These are phyloP conservation scores for Ustilago crameri DNA, from an alignment of 1,284 basidiomycete species.

Conservation along the genomic window DNA sequence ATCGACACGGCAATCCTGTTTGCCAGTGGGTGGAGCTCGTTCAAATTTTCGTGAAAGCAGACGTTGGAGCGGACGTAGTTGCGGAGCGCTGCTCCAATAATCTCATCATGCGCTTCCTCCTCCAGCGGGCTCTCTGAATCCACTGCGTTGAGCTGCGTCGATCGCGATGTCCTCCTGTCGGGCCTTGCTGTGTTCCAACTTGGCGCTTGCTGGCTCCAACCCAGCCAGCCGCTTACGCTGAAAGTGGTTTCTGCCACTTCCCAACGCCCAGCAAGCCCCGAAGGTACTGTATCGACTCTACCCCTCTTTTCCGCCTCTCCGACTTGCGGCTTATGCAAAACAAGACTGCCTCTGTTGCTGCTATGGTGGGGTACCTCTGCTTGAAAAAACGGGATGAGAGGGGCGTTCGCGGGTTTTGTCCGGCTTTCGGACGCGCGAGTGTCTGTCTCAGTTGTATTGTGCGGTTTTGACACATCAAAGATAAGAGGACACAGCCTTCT, in stretches of 20 bases:
- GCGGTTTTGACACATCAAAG: not conserved
- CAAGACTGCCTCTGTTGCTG: not conserved
- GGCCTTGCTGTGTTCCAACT: not conserved
- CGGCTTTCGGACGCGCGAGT: conserved; percentile 8
- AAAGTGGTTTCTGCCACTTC: not conserved
- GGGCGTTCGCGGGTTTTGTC: conserved; percentile 1
- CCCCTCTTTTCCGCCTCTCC: not conserved
- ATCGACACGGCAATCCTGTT: no score
- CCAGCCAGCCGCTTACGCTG: conserved; percentile 1
- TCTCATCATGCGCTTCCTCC: no score
- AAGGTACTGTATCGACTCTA: not conserved
- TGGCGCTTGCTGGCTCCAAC: not conserved
- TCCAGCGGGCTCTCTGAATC: no score
- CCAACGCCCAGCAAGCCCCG: not conserved
- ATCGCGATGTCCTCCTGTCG: not conserved
- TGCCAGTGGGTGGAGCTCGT: no score
- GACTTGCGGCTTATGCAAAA: conserved; percentile 1
- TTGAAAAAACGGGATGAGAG: no score
- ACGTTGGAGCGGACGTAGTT: no score
- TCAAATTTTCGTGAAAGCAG: no score
- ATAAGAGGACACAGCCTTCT: conserved; percentile 1
- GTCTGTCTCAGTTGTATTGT: not conserved
- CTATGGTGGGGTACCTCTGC: not conserved
- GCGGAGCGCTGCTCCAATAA: no score
- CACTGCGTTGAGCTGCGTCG: no score